Base-by-base conservation (phyloP, 352 stramenopile genomes). In the Thraustotheca clavata region DNA sequence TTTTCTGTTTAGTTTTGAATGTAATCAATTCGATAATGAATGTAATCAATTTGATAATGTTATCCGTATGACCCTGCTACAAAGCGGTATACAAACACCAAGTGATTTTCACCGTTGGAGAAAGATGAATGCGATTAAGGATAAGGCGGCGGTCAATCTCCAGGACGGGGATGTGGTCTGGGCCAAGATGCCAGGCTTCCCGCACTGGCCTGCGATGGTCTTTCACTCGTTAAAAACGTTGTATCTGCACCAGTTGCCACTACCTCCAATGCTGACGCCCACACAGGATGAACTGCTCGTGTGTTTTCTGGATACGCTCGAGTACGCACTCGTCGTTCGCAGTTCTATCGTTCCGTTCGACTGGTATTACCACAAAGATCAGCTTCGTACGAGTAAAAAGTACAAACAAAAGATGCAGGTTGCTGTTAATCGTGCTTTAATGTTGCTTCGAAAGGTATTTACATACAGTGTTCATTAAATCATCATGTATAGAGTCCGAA, bases 181-280 rank as follows among this genome's bases (percentile, higher is more conserved):
- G 85, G 72, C 76, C 40, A 88, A 89, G 61, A 74, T 89, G 34
- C 33, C 50, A 3, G 71, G 75, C 12, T 94, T 75, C 49, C 82
- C 85, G 68, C 91, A 80, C 79, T 94, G 85, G 85, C 85, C 85
- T 2, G 79, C 71, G 35, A 70, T 94, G 50, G 55, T 94, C 22
- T 94, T 94, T 65, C 69, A 29, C 18, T 55, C 38, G 5, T 6
- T 27, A 18, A 11, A 54, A 33, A 33, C 57, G 26, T 20, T 65
- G 36, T 34, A 39, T 20, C 24, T 26, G 27, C 57, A 65, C 32
- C 20, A 24, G 6, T 24, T 65, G 12, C 38, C 38, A 4, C 41
- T 65, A 36, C 57, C 57, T 3, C 20, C 20, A 4, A n/a, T 26
- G 12, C 31, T 32, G 14, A 24, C 3, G 16, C 18, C 38, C 12